These are phyloP conservation scores for Polygonum maritimum DNA, from an alignment of 148 eudicot genomes.

Conservation along the genomic window DNA sequence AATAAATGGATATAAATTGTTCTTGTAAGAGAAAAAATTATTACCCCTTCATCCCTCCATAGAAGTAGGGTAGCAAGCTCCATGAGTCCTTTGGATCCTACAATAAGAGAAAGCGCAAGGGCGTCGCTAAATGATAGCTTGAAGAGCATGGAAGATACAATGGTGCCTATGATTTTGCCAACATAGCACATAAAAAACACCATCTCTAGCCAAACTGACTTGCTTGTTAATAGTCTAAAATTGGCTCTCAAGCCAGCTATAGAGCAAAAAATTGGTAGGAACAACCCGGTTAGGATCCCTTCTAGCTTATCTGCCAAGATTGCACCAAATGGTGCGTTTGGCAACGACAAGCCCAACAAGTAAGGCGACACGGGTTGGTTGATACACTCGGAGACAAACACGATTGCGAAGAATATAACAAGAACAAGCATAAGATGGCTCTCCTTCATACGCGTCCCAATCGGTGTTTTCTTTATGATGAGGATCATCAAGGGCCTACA, in stretches of 20 bases:
- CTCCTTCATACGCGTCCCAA: conserved; percentile 19
- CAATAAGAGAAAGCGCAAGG: conserved; percentile 21
- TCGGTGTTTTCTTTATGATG: conserved; percentile 18
- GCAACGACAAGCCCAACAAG: conserved; percentile 29
- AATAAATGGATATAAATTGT: too few species aligned
- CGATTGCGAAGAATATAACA: conserved; percentile 16
- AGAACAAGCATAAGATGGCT: conserved; percentile 22
- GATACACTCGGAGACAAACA: conserved; percentile 19
- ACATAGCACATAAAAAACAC: conserved; percentile 20
- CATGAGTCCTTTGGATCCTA: conserved; percentile 32
- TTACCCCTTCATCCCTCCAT: conserved; percentile 28
- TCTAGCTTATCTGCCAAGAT: conserved; percentile 28
- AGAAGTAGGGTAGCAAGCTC: conserved; percentile 14
- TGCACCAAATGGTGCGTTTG: conserved; percentile 31
- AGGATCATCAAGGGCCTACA: conserved; percentile 26
- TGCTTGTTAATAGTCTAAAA: conserved; percentile 3
- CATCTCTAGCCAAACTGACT: conserved; percentile 23
- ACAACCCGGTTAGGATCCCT: conserved; percentile 16
- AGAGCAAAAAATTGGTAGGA: conserved; percentile 25
- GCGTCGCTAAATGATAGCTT: conserved; percentile 23
- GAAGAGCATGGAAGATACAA: conserved; percentile 14
- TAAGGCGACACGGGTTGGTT: conserved; percentile 25
- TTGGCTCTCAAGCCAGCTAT: conserved; percentile 22
- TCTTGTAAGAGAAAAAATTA: neutral
- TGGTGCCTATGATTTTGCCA: conserved; percentile 25